A percentile compares a stretch with the other conserved stretches of the same genome.
Conservation (phyloP, 495 filamentous ascomycete genomes). For the Aspergillus egyptiacus region DNA sequence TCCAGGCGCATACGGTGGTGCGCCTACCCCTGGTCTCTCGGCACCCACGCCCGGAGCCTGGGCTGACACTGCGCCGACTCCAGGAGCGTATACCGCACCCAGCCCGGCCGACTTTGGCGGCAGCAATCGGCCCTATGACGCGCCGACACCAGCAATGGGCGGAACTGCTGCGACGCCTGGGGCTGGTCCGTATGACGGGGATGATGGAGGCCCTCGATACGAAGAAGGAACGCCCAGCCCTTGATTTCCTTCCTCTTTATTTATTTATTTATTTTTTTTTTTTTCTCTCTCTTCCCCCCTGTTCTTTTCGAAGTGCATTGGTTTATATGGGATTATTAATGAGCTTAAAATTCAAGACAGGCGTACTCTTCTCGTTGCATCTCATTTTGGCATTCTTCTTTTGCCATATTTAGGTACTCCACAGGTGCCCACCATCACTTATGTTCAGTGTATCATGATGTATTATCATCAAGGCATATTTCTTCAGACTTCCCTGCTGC, state of each 20-base stretch:
- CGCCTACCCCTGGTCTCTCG: slow-evolving; percentile 67
- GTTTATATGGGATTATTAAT: background rate
- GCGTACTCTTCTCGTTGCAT: slow-evolving; percentile 2
- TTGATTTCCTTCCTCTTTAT: slow-evolving; percentile 13
- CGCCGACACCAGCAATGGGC: slow-evolving; percentile 74
- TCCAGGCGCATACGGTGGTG: slow-evolving; percentile 44
- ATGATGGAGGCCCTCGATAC: slow-evolving; percentile 54
- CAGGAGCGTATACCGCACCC: slow-evolving; percentile 56
- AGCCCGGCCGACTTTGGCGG: slow-evolving; percentile 54
- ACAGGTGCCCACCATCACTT: no score
- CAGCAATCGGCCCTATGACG: slow-evolving; percentile 56
- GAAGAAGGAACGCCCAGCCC: slow-evolving; percentile 50
- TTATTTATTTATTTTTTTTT: background rate
- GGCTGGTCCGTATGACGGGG: slow-evolving; percentile 50
- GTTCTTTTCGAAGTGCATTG: no score
- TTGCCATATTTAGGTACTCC: background rate
- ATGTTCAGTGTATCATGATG: background rate
- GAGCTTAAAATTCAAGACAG: background rate
- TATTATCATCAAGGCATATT: slow-evolving; percentile 3
- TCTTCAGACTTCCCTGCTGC: no score
- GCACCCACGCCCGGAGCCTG: slow-evolving; percentile 76
- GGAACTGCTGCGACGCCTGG: slow-evolving; percentile 68
- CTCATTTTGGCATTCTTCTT: background rate
- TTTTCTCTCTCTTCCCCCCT: background rate
- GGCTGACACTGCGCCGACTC: slow-evolving; percentile 58